Base-by-base conservation (phyloP, 805 yeast genomes). In the Saccharomycopsis sp. region DNA sequence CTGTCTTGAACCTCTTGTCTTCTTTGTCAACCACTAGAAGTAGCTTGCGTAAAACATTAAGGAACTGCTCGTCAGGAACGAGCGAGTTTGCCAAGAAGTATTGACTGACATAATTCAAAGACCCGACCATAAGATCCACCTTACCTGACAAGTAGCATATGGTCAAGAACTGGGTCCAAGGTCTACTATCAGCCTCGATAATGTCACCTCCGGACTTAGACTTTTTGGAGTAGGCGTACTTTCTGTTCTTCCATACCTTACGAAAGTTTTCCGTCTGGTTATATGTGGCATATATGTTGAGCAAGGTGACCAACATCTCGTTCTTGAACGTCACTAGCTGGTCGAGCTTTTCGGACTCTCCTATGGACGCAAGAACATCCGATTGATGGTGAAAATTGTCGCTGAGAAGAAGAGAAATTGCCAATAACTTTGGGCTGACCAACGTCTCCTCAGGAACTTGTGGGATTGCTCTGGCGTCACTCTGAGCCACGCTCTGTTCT, bases 191-290 rank as follows among this genome's bases (percentile, higher is more conserved):
- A 29, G 38, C 38, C 38, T 29, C 38, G 12, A 29, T 12, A 42
- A 52, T 34, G 7, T 35, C 49, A 7, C 49, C 49, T 12, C 12
- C 38, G 12, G 38, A 5, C 38, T 29, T 29, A 29, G 38, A 5
- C 12, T 29, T 29, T 29, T 29, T 29, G 19, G 49, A 44, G 22
- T 44, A 20, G 1, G 56, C n/a, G 24, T 57, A 53, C 25, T 38
- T 34, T 24, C 47, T 22, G 29, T 54, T 52, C 20, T 58, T 61
- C 62, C 62, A 61, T 22, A 58, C 47, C 2, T 24, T 47, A 59
- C 62, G 58, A 20, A 58, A 55, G 8, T 56, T 57, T 2, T 35
- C 54, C 50, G 34, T 42, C 15, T 34, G 15, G 3, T 47, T 53
- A 44, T 50, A 15, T 8, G 17, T 9, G 7, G 56, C 52, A 29